A percentile compares a stretch with the other conserved stretches of the same genome.
These are phyloP conservation scores for Chlorella sp. DNA, from an alignment of 139 green algal genomes.

Conservation along the genomic window DNA sequence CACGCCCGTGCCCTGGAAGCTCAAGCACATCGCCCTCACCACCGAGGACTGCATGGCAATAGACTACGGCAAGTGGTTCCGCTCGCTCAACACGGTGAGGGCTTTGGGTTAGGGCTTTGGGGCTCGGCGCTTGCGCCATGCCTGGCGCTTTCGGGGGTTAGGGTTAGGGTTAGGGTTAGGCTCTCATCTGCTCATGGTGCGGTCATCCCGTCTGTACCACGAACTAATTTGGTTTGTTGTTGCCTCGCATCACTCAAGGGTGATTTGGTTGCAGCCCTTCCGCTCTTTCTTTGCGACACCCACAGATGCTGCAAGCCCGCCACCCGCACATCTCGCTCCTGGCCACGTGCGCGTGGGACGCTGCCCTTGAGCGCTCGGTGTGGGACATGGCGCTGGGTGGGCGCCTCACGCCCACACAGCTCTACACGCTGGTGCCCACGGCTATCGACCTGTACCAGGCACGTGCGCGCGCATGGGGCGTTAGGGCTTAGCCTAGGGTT, in stretches of 20 bases:
- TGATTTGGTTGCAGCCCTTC: too few species aligned
- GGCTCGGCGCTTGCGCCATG: too few species aligned
- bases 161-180: too few species aligned
- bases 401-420: not conserved
- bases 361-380: not conserved
- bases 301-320: not conserved
- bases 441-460: not conserved
- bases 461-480: not conserved
- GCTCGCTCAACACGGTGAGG: too few species aligned
- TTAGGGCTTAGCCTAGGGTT: too few species aligned
- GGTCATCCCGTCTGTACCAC: too few species aligned
- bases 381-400: not conserved
- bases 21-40: not conserved
- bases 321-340: not conserved
- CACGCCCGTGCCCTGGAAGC: not conserved
- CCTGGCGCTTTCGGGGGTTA: too few species aligned
- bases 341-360: not conserved
- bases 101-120: too few species aligned
- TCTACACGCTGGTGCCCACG: not conserved
- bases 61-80: not conserved
- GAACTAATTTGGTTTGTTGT: too few species aligned
- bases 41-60: not conserved
- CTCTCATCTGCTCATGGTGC: too few species aligned
- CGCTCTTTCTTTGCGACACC: too few species aligned
- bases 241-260: too few species aligned